phyloP scores from a whole-genome alignment of 179 eudicot species.

The Dionaea muscipula region DNA sequence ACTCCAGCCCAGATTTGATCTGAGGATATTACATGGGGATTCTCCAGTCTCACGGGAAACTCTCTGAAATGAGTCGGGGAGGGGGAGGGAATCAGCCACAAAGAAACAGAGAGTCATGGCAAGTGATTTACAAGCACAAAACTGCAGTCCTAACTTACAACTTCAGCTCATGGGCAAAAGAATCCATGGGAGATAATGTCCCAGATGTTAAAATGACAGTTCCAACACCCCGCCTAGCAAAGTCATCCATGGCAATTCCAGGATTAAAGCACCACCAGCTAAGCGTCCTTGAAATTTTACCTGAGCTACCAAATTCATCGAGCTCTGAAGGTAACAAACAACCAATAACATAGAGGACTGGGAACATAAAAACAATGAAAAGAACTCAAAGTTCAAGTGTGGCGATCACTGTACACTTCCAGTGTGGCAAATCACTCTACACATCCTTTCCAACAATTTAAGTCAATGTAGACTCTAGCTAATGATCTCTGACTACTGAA shows the following conservation, averaged over 20 bases:
- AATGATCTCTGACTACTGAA: no score
- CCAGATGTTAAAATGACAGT: conserved; percentile 96
- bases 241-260: conserved; percentile 87
- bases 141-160: conserved; percentile 39
- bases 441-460: no score
- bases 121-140: background rate
- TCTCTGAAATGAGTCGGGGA: conserved; percentile 41
- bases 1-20: conserved; percentile 94
- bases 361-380: no score
- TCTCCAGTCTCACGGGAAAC: conserved; percentile 84
- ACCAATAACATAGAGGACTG: background rate
- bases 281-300: conserved; percentile 59
- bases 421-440: no score
- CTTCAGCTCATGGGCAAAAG: conserved; percentile 88
- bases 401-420: no score
- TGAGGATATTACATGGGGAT: conserved; percentile 88
- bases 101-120: conserved; percentile 4
- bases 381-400: no score
- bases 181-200: conserved; percentile 92
- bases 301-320: conserved; percentile 30
- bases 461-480: no score
- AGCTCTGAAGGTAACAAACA: background rate
- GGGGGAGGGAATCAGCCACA: no score
- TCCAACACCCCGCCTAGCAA: conserved; percentile 61
- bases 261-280: conserved; percentile 99